phyloP scores from a whole-genome alignment of 129 eudicot species.

The Flaveria linearis region DNA sequence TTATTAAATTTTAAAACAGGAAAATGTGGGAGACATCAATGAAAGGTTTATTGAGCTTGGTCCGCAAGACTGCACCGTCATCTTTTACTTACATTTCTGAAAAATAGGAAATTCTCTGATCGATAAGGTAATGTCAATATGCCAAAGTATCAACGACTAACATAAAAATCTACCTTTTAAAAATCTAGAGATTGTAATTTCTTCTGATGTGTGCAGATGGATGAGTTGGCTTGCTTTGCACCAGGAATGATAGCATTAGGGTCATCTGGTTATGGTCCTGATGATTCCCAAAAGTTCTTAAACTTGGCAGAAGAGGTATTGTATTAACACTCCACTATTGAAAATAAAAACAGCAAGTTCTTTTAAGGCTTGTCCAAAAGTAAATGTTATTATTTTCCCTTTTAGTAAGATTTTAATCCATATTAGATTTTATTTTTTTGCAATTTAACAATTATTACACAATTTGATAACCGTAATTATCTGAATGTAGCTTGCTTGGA shows the following conservation, averaged over 20 bases:
- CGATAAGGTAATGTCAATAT: slow-evolving; percentile 61
- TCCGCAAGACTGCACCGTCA: slow-evolving; percentile 83
- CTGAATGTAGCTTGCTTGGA: slow-evolving; percentile 92
- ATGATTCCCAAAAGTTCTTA: slow-evolving; percentile 61
- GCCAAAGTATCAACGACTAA: not conserved
- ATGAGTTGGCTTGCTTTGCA: slow-evolving; percentile 97
- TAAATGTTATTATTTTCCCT: not conserved
- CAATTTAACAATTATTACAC: not conserved
- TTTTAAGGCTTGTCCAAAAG: slow-evolving; percentile 11
- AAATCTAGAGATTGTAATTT: slow-evolving; percentile 3
- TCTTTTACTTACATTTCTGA: slow-evolving; percentile 83
- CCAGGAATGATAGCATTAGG: slow-evolving; percentile 99
- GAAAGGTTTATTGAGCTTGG: slow-evolving; percentile 92
- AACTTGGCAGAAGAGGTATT: slow-evolving; percentile 94
- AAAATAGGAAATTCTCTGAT: slow-evolving; percentile 67
- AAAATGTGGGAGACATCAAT: slow-evolving; percentile 99
- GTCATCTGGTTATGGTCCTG: slow-evolving; percentile 83
- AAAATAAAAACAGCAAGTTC: not conserved
- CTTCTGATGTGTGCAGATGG: slow-evolving; percentile 67
- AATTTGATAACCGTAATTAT: slow-evolving; percentile 12
- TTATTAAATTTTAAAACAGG: slow-evolving; percentile 44
- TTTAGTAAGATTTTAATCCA: not conserved
- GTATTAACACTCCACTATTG: not conserved
- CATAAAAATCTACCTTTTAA: not conserved
- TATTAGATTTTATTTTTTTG: not conserved